Percentiles rank a stretch among this genome's conserved stretches.
These are phyloP conservation scores for Cavenderia fasciculata DNA, from an alignment of 78 protist genomes.

Conservation along the genomic window DNA sequence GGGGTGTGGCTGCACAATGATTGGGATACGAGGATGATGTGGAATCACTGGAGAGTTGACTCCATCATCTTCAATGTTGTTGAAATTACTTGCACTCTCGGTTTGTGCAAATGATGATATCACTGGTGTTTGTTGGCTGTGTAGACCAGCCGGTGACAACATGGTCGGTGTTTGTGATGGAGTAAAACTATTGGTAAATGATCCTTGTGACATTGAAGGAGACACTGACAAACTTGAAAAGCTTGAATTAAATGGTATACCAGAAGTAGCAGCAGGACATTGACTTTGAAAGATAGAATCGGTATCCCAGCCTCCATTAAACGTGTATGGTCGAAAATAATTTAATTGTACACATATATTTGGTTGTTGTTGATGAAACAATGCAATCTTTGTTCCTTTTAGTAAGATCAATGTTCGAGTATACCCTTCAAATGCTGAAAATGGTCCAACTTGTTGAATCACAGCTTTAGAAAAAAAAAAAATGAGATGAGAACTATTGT, in stretches of 20 bases:
- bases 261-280: no score
- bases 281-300: constrained; percentile 22
- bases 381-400: constrained; percentile 28
- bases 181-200: not conserved
- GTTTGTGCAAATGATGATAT: not conserved
- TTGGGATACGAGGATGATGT: no score
- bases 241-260: not conserved
- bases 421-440: constrained; percentile 40
- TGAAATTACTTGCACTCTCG: not conserved
- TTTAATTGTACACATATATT: not conserved
- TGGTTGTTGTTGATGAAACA: constrained; percentile 58
- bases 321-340: constrained; percentile 41
- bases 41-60: not conserved
- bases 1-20: no score
- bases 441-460: constrained; percentile 17
- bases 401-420: constrained; percentile 20
- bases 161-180: not conserved
- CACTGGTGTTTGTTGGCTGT: not conserved
- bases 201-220: not conserved
- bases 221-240: not conserved
- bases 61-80: not conserved
- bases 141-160: not conserved
- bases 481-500: no score
- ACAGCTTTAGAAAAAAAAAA: constrained; percentile 10
- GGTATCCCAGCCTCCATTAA: constrained; percentile 61